Base-by-base conservation (phyloP, 345 rosid species). In the Linum trigynum region DNA sequence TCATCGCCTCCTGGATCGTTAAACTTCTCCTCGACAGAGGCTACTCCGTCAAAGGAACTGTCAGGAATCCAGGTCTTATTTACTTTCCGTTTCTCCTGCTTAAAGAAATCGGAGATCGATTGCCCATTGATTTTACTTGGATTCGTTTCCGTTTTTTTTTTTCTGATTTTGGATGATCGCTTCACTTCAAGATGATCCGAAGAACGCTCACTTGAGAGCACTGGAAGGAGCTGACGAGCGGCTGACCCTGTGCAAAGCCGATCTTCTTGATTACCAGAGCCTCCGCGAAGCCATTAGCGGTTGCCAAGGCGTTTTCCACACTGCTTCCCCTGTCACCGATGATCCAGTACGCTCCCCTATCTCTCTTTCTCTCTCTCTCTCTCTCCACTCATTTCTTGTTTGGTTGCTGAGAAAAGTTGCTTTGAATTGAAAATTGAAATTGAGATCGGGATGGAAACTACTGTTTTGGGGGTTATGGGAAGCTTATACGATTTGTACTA, bases 1-100 rank as follows among this genome's bases (percentile, higher is more conserved):
- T 86, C 76, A 94, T 94, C 61, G 99, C 96, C 42, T 94, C 99
- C 11, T 94, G 99, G 99, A 82, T 88, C 5, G 97, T 94, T 60
- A 94, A 90, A 67, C 80, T 86, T 16, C 91, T 90, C 15, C 74
- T 94, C 4, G 92, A 94, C 43, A 78, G 72, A 63, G 99, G 97
- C 59, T 94, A 94, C 78, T 62, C 82, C 38, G 95, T 94, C 6
- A 78, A 74, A 75, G 99, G 99, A 71, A 90, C 99, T 39, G 84
- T 83, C 58, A 76, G 99, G 48, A 94, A 90, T 73, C 96, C 97
- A 63, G 96, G 96, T 90, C 8, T 1, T 10, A 0, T 69, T 37
- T 45, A 42, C 53, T 38, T 63, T 64, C 14, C 12, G 32, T 23
- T 57, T 11, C 32, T 23, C 32, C 32, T 23, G 32, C 32, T 23